Evolutionary conservation across 306 rosid species (phyloP).

Genomic region (Cyclanthera cordifolia): DNA sequence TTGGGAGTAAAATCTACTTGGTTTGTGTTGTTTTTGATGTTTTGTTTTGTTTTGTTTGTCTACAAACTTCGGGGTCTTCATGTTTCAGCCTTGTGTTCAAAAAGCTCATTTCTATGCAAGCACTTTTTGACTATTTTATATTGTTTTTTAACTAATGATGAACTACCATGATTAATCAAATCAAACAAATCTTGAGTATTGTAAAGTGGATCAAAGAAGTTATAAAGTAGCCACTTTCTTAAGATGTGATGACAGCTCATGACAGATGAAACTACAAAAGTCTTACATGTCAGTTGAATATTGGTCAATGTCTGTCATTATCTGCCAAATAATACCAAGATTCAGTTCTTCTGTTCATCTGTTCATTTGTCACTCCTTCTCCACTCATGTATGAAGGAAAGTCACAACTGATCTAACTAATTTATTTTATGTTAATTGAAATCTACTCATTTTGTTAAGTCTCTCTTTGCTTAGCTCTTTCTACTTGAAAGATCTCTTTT

Average conservation of each 20-base stretch:
- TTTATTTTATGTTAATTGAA: background rate
- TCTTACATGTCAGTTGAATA: background rate
- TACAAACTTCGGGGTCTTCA: background rate
- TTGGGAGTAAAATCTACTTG: background rate
- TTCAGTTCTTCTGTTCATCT: background rate
- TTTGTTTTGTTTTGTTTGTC: constrained; percentile 2
- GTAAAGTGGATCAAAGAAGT: background rate
- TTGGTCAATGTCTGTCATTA: background rate
- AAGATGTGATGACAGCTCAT: constrained; percentile 1
- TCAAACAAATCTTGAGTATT: background rate
- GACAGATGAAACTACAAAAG: background rate
- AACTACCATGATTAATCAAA: background rate
- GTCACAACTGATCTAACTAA: background rate
- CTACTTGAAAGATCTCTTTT: background rate
- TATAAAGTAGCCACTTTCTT: background rate
- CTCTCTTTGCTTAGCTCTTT: background rate
- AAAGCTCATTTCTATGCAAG: background rate
- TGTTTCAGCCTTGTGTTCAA: background rate
- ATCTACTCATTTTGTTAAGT: background rate
- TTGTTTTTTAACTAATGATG: background rate
- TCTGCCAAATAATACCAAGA: background rate
- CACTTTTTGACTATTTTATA: constrained; percentile 2
- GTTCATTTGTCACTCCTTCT: background rate
- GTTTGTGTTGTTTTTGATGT: background rate
- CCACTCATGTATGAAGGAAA: background rate